Percentiles rank a stretch among this genome's conserved stretches.
These are phyloP conservation scores for Rosa multiflora DNA, from an alignment of 306 rosid species.

Conservation along the genomic window DNA sequence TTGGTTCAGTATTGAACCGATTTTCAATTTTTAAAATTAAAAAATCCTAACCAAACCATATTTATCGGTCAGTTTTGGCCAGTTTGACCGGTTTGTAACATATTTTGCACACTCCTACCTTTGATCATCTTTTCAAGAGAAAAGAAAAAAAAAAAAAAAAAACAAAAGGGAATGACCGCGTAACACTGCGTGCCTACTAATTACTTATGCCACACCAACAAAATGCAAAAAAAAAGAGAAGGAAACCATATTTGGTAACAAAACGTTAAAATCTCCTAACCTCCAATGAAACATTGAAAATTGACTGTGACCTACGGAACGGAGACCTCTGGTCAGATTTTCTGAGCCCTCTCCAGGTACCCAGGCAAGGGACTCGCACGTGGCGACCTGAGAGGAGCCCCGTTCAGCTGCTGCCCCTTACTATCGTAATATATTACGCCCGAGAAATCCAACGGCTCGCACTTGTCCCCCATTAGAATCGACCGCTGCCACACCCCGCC, in stretches of 20 bases:
- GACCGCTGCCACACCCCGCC: constrained; percentile 95
- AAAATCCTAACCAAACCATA: too few relatives aligned
- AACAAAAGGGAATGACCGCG: too few relatives aligned
- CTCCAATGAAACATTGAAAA: not conserved
- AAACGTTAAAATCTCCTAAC: not conserved
- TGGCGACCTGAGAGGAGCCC: constrained; percentile 66
- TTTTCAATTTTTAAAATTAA: too few relatives aligned
- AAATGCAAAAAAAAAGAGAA: too few relatives aligned
- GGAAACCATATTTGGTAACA: not conserved
- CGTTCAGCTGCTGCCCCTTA: constrained; percentile 50
- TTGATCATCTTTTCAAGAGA: too few relatives aligned
- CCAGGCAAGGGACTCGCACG: constrained; percentile 89
- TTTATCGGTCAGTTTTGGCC: too few relatives aligned
- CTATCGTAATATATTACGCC: constrained; percentile 72
- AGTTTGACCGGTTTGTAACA: too few relatives aligned
- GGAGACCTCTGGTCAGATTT: not conserved
- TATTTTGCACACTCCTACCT: too few relatives aligned
- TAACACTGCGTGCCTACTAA: too few relatives aligned
- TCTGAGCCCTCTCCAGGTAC: constrained; percentile 44
- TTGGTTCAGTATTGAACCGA: too few relatives aligned
- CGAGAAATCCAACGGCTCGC: constrained; percentile 80
- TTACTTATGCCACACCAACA: too few relatives aligned
- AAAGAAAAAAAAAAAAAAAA: too few relatives aligned
- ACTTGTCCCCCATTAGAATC: constrained; percentile 87
- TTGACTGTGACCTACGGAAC: not conserved